phyloP scores from a whole-genome alignment of 1,284 basidiomycete genomes.

The Chondrostereum purpureum region DNA sequence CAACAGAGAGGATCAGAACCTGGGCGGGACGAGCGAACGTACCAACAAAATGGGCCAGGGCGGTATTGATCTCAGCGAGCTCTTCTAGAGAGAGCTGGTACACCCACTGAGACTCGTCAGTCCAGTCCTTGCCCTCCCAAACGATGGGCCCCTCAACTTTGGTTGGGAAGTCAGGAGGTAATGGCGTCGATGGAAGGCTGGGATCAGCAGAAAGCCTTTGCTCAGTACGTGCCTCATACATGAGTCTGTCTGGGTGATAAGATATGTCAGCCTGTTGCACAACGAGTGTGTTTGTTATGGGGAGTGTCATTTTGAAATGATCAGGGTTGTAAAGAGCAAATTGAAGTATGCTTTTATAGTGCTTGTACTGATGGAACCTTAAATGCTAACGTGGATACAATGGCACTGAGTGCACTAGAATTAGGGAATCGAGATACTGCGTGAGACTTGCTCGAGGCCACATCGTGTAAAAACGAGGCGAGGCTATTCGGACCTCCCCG shows the following conservation, averaged over 20 bases:
- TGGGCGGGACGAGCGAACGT: constrained; percentile 2
- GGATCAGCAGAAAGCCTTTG: constrained; percentile 31
- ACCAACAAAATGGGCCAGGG: constrained; percentile 32
- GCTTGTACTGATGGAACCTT: too few relatives aligned
- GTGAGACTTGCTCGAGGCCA: too few relatives aligned
- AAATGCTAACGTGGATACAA: too few relatives aligned
- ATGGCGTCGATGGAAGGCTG: constrained; percentile 22
- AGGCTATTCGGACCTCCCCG: too few relatives aligned
- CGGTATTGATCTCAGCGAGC: constrained; percentile 30
- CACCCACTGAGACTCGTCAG: constrained; percentile 32
- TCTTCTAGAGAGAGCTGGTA: constrained; percentile 27
- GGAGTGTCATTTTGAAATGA: too few relatives aligned
- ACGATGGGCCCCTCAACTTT: constrained; percentile 30
- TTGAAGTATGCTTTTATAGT: too few relatives aligned
- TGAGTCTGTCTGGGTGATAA: constrained; percentile 34
- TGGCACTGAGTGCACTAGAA: too few relatives aligned
- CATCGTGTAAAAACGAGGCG: too few relatives aligned
- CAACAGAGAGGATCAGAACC: not conserved
- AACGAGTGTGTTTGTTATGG: too few relatives aligned
- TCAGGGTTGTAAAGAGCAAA: too few relatives aligned
- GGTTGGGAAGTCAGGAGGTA: constrained; percentile 29
- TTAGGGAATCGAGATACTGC: too few relatives aligned
- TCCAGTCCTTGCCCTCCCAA: constrained; percentile 38
- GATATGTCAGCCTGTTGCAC: constrained; percentile 34
- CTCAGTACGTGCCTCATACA: constrained; percentile 30